A percentile compares a stretch with the other conserved stretches of the same genome.
Conservation (phyloP, 176 grass and related monocot species). For the Ananas comosus region DNA sequence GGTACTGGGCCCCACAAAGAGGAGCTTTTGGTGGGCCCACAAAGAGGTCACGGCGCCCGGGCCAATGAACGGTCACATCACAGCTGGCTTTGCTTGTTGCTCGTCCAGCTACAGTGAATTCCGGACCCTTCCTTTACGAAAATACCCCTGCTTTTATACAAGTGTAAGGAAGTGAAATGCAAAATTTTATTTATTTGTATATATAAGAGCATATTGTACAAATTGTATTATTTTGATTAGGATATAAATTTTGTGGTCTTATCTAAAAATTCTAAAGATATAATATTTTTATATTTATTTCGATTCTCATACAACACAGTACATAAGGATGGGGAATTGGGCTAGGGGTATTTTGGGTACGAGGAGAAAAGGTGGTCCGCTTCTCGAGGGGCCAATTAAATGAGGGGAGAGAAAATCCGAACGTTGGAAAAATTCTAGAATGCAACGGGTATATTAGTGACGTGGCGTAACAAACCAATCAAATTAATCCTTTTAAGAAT, state of each 20-base stretch:
- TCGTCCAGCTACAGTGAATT: constrained; percentile 36
- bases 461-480: no score
- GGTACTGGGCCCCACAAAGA: not conserved
- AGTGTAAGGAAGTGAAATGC: no score
- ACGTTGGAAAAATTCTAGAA: no score
- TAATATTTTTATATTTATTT: no score
- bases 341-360: constrained; percentile 13
- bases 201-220: no score
- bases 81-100: constrained; percentile 51
- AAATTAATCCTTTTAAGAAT: no score
- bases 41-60: constrained; percentile 18
- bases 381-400: constrained; percentile 42
- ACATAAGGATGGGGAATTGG: not conserved
- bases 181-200: not conserved
- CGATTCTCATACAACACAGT: no score
- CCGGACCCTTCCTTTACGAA: constrained; percentile 8
- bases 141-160: not conserved
- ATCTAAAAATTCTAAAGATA: no score
- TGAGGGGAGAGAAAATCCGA: constrained; percentile 15
- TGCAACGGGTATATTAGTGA: no score
- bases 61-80: constrained; percentile 53
- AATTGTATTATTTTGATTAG: no score
- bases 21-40: constrained; percentile 31
- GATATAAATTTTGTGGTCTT: no score
- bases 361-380: constrained; percentile 26